A percentile compares a stretch with the other conserved stretches of the same genome.
These are phyloP conservation scores for Flaveria brownii DNA, from an alignment of 129 eudicot genomes.

Conservation along the genomic window DNA sequence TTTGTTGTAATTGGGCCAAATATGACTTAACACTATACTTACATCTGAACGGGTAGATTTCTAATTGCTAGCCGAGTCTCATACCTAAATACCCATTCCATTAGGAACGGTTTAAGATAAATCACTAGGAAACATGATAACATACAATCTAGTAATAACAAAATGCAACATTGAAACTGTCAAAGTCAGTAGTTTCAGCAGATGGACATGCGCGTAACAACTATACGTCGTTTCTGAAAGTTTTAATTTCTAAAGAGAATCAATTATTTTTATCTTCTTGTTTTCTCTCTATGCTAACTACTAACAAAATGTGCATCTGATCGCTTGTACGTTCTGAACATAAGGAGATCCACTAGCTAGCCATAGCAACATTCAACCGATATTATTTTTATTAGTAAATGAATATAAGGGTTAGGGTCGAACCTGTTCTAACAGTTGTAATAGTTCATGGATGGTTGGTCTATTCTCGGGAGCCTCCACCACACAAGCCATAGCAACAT, in stretches of 20 bases:
- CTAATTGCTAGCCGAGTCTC: too few species aligned
- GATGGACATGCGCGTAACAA: background rate
- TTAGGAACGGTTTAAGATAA: background rate
- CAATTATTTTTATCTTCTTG: background rate
- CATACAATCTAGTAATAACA: background rate
- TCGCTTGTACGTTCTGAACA: background rate
- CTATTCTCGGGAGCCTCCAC: constrained; percentile 55
- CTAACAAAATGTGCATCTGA: background rate
- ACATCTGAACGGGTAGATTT: too few species aligned
- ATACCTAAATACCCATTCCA: too few species aligned
- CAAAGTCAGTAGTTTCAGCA: background rate
- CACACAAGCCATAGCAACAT: constrained; percentile 73
- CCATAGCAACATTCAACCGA: too few species aligned
- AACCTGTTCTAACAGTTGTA: constrained; percentile 58
- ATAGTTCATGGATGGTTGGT: constrained; percentile 57
- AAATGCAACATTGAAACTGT: background rate
- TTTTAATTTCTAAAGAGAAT: background rate
- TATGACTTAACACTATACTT: too few species aligned
- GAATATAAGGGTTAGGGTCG: constrained; percentile 1
- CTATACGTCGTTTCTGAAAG: too few species aligned
- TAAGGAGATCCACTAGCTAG: constrained; percentile 33
- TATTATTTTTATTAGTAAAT: too few species aligned
- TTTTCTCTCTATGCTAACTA: background rate
- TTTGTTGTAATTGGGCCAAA: too few species aligned
- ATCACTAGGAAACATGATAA: background rate